Conservation (phyloP, 257 asterid species). For the Leptodermis oblonga region DNA sequence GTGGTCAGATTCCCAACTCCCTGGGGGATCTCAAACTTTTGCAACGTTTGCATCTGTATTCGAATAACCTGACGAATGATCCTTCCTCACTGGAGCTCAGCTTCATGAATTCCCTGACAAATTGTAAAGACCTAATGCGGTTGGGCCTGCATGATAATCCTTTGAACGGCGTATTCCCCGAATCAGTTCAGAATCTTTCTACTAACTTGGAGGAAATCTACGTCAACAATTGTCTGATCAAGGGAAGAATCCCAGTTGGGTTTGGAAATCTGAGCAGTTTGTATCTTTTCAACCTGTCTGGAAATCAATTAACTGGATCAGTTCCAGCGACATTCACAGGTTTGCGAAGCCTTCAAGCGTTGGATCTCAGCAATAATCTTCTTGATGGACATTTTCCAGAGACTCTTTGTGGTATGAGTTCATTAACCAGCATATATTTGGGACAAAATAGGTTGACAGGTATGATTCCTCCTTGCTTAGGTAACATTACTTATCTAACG, state of each 20-base stretch:
- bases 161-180: neutral
- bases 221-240: neutral
- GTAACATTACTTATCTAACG: constrained; percentile 14
- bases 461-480: constrained; percentile 8
- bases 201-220: neutral
- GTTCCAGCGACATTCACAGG: neutral
- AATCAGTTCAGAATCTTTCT: constrained; percentile 15
- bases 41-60: neutral
- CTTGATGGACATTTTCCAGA: neutral
- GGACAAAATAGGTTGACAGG: neutral
- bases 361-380: neutral
- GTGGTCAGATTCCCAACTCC: constrained; percentile 24
- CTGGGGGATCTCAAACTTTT: constrained; percentile 10
- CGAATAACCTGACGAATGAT: neutral
- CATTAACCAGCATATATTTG: neutral
- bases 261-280: constrained; percentile 3
- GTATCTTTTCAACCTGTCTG: neutral
- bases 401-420: neutral
- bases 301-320: neutral
- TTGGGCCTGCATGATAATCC: neutral
- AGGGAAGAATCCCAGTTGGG: neutral
- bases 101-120: constrained; percentile 3
- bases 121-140: accelerated
- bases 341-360: neutral
- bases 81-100: neutral